Percentiles rank a stretch among this genome's conserved stretches.
Conservation (phyloP, 2,329 filamentous ascomycete genomes). For the Trichoderma sp. region DNA sequence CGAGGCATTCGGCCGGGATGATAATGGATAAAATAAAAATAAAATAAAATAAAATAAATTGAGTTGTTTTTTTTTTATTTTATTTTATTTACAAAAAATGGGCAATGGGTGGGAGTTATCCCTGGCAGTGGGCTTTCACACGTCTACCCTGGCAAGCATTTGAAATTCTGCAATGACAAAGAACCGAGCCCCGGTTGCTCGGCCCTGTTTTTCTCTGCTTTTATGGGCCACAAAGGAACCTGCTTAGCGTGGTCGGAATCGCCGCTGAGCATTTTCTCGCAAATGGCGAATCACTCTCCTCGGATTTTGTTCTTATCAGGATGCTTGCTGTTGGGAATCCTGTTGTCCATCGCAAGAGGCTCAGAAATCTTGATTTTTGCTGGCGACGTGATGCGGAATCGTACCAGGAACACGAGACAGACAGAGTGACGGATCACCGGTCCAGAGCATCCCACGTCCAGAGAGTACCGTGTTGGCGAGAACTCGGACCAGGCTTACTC, state of each 20-base stretch:
- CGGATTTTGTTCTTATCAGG: not conserved
- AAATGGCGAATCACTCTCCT: not conserved
- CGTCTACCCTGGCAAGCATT: not conserved
- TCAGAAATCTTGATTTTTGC: not conserved
- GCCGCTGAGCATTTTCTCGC: not conserved
- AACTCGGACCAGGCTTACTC: not conserved
- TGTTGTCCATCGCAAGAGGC: not conserved
- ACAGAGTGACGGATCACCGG: not conserved
- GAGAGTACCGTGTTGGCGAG: not conserved
- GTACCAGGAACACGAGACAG: not conserved
- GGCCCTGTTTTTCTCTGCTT: not conserved
- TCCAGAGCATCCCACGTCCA: not conserved
- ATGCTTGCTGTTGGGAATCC: not conserved
- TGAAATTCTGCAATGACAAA: constrained; percentile 4
- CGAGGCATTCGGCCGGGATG: not conserved
- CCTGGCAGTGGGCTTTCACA: constrained; percentile 7
- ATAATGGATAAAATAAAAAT: not conserved
- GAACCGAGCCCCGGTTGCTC: not conserved
- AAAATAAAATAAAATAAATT: not conserved
- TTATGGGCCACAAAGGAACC: not conserved
- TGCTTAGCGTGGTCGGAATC: constrained; percentile 11
- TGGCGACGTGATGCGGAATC: not conserved
- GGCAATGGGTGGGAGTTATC: not conserved
- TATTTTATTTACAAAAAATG: not conserved
- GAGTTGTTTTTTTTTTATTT: not conserved